phyloP scores from a whole-genome alignment of 176 grass and related monocot genomes.

The Urochloa ruziziensis region DNA sequence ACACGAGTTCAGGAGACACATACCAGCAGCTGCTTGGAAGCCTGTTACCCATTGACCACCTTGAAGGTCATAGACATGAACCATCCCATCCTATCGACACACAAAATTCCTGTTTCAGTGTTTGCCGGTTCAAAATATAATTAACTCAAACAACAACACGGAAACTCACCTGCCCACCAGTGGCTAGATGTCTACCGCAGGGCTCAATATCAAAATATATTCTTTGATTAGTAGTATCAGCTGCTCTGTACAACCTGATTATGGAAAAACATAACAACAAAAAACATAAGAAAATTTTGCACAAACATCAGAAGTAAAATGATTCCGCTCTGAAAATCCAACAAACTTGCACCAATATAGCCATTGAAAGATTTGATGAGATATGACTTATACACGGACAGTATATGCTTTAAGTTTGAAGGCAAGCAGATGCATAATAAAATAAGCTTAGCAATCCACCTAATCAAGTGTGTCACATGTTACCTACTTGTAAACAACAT shows the following conservation, averaged over 20 bases:
- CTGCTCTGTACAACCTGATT: slow-evolving; percentile 80
- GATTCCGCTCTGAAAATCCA: slow-evolving; percentile 2
- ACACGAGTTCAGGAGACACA: slow-evolving; percentile 20
- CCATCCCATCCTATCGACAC: slow-evolving; percentile 69
- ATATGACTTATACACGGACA: neutral
- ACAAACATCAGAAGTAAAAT: slow-evolving; percentile 1
- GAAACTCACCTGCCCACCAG: slow-evolving; percentile 75
- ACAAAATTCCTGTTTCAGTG: slow-evolving; percentile 14
- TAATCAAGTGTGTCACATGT: neutral
- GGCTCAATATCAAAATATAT: slow-evolving; percentile 98
- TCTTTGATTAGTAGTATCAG: slow-evolving; percentile 89
- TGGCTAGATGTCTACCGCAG: slow-evolving; percentile 80
- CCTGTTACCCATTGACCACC: slow-evolving; percentile 70
- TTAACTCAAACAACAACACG: slow-evolving; percentile 26
- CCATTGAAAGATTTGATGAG: neutral
- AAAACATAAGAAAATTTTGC: neutral
- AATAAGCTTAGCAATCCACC: neutral
- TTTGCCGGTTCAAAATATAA: slow-evolving; percentile 28
- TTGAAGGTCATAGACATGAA: slow-evolving; percentile 93
- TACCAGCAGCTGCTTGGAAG: slow-evolving; percentile 94
- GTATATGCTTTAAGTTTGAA: neutral
- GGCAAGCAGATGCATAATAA: neutral
- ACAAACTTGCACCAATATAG: neutral
- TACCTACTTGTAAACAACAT: slow-evolving; percentile 92
- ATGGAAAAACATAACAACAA: neutral